Conservation (phyloP, 1,139 yeast species). For the Sugiyamaella pinicola region DNA sequence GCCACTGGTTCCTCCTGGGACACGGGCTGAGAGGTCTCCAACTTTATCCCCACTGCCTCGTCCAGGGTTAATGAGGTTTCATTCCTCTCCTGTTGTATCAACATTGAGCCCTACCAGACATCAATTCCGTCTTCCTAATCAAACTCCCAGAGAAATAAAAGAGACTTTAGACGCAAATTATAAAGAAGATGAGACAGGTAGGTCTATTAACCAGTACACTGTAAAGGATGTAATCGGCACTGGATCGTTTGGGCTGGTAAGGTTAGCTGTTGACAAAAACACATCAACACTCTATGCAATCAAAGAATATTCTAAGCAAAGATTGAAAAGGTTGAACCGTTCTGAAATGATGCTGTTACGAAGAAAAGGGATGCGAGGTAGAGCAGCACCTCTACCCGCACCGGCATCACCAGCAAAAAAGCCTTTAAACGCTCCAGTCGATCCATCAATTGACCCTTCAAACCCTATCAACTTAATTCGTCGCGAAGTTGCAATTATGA, state of each 20-base stretch:
- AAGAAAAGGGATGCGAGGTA: constrained; percentile 27
- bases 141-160: constrained; percentile 41
- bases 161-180: constrained; percentile 45
- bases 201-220: constrained; percentile 52
- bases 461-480: constrained; percentile 49
- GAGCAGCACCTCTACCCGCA: constrained; percentile 14
- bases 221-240: constrained; percentile 70
- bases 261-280: constrained; percentile 69
- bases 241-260: constrained; percentile 90
- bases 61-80: constrained; percentile 37
- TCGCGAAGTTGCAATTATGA: constrained; percentile 83
- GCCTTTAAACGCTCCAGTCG: background rate
- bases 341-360: constrained; percentile 39
- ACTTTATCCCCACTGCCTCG: constrained; percentile 15
- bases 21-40: background rate
- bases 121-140: constrained; percentile 42
- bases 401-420: background rate
- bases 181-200: constrained; percentile 41
- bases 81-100: constrained; percentile 40
- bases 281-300: constrained; percentile 58
- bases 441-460: constrained; percentile 17
- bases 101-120: constrained; percentile 43
- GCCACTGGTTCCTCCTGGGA: background rate
- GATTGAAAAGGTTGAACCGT: constrained; percentile 52
- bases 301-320: constrained; percentile 58